Base-by-base conservation (phyloP, 257 asterid species). In the Anisodus tanguticus region DNA sequence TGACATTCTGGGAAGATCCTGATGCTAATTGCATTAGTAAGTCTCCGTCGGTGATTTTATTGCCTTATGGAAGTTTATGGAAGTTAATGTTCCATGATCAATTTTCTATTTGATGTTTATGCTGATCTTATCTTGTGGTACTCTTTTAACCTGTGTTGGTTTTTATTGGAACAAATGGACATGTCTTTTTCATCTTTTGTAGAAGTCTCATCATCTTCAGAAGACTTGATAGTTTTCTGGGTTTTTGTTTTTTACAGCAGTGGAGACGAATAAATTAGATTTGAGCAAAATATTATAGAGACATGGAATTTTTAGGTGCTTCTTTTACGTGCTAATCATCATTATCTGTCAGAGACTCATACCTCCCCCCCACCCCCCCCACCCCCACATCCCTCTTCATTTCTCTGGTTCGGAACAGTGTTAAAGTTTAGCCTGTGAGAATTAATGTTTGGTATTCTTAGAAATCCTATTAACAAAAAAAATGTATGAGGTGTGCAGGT, bases 401-500 rank as follows among this genome's bases (percentile, higher is more conserved):
- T 13, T 77, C 22, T 77, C 64, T 77, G 60, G 64, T 77, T 26
- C 19, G 49, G 63, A 53, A 26, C 22, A 13, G 64, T 8, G 15
- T 77, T 8, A 26, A 26, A 16, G 41, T 53, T 2, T 26, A 2
- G 64, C 51, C 35, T 51, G 51, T 6, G 59, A 51, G 26, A 53
- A 53, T 77, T 45, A 77, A 77, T 54, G 26, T 45, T 19, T 55
- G 5, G 7, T 55, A 49, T 53, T 37, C 53, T 69, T 76, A 26
- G 45, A 74, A 53, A 22, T 47, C 62, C 58, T 63, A 82, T 47
- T 78, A 68, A 80, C 69, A 57, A 55, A 79, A 22, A 22, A 70
- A 76, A 84, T 85, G 63, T 69, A 76, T 88, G 90, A 66, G 85
- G 45, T 85, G 86, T 85, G 86, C 94, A 95, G 98, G 98, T 95